phyloP scores from a whole-genome alignment of 352 stramenopile genomes.

The Phytopythium chamaehyphon region DNA sequence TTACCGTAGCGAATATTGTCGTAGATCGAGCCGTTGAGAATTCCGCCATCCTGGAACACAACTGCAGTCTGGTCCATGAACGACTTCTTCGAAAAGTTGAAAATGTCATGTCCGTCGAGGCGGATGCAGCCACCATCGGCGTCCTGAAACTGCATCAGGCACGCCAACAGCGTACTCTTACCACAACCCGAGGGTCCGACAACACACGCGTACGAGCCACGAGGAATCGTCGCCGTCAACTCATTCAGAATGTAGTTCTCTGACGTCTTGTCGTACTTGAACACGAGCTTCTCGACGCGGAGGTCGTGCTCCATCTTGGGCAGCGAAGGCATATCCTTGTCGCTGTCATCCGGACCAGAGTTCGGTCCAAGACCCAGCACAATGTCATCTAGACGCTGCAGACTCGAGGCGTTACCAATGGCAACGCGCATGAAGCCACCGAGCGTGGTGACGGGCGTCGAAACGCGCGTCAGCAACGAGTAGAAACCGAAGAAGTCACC shows the following conservation, averaged over 20 bases:
- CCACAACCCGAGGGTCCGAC: slow-evolving; percentile 81
- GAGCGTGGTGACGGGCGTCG: slow-evolving; percentile 75
- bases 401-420: slow-evolving; percentile 82
- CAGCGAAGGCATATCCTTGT: slow-evolving; percentile 66
- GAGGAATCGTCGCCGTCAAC: slow-evolving; percentile 58
- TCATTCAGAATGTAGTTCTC: slow-evolving; percentile 84
- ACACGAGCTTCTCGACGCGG: slow-evolving; percentile 75
- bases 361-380: slow-evolving; percentile 52
- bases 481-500: slow-evolving; percentile 86
- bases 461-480: slow-evolving; percentile 73
- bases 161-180: slow-evolving; percentile 85
- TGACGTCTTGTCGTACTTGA: slow-evolving; percentile 84
- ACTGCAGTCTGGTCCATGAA: slow-evolving; percentile 87
- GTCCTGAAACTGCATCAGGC: slow-evolving; percentile 88
- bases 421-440: slow-evolving; percentile 88
- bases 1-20: slow-evolving; percentile 89
- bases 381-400: slow-evolving; percentile 86
- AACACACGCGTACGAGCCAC: slow-evolving; percentile 83
- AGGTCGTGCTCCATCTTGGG: slow-evolving; percentile 83
- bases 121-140: slow-evolving; percentile 77
- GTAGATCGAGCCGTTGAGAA: slow-evolving; percentile 85
- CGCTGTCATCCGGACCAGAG: slow-evolving; percentile 32
- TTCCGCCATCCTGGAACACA: slow-evolving; percentile 85
- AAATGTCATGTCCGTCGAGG: slow-evolving; percentile 78
- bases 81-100: slow-evolving; percentile 84